Percentiles rank a stretch among this genome's conserved stretches.
Conservation (phyloP, 2,329 filamentous ascomycete genomes). For the Fusarium dlaminii region DNA sequence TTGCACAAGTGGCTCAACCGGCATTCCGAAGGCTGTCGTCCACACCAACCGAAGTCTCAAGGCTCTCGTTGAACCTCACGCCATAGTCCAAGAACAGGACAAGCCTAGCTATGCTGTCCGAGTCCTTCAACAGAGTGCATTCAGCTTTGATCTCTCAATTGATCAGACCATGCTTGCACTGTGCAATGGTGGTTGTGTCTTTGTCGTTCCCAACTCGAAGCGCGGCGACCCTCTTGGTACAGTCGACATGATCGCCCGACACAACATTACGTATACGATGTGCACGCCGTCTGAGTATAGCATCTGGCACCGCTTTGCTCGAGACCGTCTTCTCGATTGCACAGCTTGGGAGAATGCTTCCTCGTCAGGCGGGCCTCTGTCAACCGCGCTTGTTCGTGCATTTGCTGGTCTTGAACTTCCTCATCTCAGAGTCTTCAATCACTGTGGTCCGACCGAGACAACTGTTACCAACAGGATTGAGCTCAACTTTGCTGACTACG, state of each 20-base stretch:
- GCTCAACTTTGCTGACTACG: neutral
- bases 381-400: neutral
- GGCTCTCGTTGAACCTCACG: neutral
- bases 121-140: slow-evolving; percentile 23
- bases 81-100: neutral
- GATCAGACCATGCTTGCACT: slow-evolving; percentile 10
- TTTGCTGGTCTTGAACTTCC: neutral
- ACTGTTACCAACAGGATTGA: neutral
- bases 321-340: neutral
- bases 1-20: slow-evolving; percentile 19
- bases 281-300: slow-evolving; percentile 17
- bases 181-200: slow-evolving; percentile 5
- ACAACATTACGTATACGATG: slow-evolving; percentile 2
- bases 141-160: slow-evolving; percentile 23
- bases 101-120: neutral
- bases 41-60: neutral
- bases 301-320: slow-evolving; percentile 4
- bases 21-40: slow-evolving; percentile 6
- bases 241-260: slow-evolving; percentile 3
- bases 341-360: neutral
- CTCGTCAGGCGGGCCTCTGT: neutral
- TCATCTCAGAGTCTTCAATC: neutral
- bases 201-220: neutral
- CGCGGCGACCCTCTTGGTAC: slow-evolving; percentile 1
- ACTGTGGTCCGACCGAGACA: neutral